Conservation (phyloP, 768 basidiomycete species). For the Podaxis sp. region DNA sequence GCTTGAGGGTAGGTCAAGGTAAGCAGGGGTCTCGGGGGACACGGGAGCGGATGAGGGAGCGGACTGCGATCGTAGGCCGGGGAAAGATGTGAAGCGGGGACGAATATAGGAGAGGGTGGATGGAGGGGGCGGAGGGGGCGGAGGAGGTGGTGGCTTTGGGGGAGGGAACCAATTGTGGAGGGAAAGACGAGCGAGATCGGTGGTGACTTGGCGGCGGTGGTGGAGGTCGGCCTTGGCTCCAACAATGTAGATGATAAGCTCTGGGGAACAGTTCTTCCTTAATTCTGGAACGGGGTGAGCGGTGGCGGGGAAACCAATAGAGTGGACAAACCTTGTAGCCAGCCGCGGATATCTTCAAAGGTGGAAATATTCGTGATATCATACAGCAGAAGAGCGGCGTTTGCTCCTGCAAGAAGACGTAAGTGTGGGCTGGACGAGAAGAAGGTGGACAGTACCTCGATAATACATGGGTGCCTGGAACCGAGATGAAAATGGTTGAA, state of each 20-base stretch:
- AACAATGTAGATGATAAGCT: conserved; percentile 93
- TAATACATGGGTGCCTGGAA: conserved; percentile 93
- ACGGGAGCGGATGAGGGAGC: conserved; percentile 43
- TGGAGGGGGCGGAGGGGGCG: conserved; percentile 52
- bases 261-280: conserved; percentile 85
- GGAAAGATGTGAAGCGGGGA: conserved; percentile 75
- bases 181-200: conserved; percentile 80
- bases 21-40: conserved; percentile 59
- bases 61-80: conserved; percentile 61
- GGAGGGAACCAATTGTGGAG: conserved; percentile 89
- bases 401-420: conserved; percentile 57
- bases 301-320: conserved; percentile 19
- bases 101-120: conserved; percentile 77
- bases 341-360: conserved; percentile 89
- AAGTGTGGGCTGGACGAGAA: conserved; percentile 20
- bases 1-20: conserved; percentile 58
- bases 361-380: conserved; percentile 90
- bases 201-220: conserved; percentile 70
- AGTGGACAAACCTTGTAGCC: conserved; percentile 73
- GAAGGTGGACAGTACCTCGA: conserved; percentile 47
- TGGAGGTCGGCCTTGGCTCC: conserved; percentile 88
- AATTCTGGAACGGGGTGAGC: conserved; percentile 53
- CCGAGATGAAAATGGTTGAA: conserved; percentile 19
- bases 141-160: conserved; percentile 65
- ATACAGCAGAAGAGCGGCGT: conserved; percentile 91